phyloP scores from a whole-genome alignment of 345 rosid species.

The Hibiscus syriacus region DNA sequence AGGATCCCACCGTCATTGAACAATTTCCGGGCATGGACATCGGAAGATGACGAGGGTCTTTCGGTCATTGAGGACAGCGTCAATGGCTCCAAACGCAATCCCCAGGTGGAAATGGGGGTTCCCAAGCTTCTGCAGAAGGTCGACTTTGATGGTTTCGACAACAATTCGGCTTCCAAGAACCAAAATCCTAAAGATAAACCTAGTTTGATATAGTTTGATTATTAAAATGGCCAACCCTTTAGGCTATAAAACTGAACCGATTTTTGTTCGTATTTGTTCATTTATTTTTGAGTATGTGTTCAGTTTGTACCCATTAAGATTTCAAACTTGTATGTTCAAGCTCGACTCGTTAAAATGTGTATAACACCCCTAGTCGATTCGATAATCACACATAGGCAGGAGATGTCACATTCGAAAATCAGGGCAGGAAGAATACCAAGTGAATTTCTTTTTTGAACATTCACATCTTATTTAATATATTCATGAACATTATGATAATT shows the following conservation, averaged over 20 bases:
- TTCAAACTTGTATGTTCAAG: neutral
- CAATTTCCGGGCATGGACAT: constrained; percentile 61
- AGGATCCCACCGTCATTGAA: constrained; percentile 64
- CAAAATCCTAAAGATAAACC: no score
- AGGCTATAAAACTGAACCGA: neutral
- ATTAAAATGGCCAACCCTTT: neutral
- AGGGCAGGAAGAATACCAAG: no score
- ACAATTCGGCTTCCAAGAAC: neutral
- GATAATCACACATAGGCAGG: no score
- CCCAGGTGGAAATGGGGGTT: constrained; percentile 42
- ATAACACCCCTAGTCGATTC: no score
- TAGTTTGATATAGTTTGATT: neutral
- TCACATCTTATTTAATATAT: no score
- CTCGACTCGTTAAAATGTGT: no score
- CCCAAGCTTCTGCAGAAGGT: constrained; percentile 38
- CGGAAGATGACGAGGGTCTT: constrained; percentile 21
- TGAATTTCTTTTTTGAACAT: no score
- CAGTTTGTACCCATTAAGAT: no score
- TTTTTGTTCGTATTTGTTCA: no score
- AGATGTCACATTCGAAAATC: no score
- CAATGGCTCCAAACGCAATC: constrained; percentile 25
- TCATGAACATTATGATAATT: no score
- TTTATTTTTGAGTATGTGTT: no score
- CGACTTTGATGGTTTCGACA: constrained; percentile 31
- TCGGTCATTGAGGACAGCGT: constrained; percentile 19